Evolutionary conservation across 768 basidiomycete species (phyloP).

Genomic region (Phanerochaete carnosa): DNA sequence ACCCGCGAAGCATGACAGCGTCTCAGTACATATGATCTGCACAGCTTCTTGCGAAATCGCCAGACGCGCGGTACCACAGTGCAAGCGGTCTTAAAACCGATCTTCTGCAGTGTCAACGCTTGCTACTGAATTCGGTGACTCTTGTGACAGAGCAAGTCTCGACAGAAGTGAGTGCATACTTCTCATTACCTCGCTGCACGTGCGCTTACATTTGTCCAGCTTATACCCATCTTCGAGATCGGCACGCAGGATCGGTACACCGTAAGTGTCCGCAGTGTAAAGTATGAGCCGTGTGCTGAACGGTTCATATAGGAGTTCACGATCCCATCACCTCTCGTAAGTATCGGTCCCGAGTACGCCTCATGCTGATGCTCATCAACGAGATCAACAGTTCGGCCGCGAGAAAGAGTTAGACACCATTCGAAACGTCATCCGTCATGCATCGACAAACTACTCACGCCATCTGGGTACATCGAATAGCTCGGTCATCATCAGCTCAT

Average conservation of each 20-base stretch:
- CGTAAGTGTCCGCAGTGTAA: slow-evolving; percentile 32
- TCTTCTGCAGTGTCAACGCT: slow-evolving; percentile 63
- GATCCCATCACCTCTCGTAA: slow-evolving; percentile 61
- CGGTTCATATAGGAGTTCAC: slow-evolving; percentile 53
- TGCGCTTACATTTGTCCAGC: slow-evolving; percentile 38
- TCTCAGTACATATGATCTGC: neutral
- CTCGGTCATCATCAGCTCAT: slow-evolving; percentile 35
- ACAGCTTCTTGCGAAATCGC: slow-evolving; percentile 64
- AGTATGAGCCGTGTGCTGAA: neutral
- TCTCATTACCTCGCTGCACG: too few relatives aligned
- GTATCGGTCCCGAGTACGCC: slow-evolving; percentile 5
- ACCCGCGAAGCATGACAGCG: slow-evolving; percentile 3
- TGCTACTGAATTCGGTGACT: slow-evolving; percentile 57
- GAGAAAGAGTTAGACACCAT: slow-evolving; percentile 69
- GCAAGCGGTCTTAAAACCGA: slow-evolving; percentile 68
- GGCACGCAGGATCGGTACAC: slow-evolving; percentile 61
- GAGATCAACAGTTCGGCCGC: slow-evolving; percentile 52
- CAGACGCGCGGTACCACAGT: slow-evolving; percentile 68
- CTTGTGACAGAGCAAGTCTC: slow-evolving; percentile 50
- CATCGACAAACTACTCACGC: slow-evolving; percentile 58
- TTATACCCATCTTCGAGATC: slow-evolving; percentile 69
- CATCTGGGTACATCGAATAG: slow-evolving; percentile 45
- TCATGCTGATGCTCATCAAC: neutral
- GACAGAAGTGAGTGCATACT: slow-evolving; percentile 41
- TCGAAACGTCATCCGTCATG: slow-evolving; percentile 51